These are phyloP conservation scores for Colletotrichum magnum DNA, from an alignment of 2,329 filamentous ascomycete species.

Conservation along the genomic window DNA sequence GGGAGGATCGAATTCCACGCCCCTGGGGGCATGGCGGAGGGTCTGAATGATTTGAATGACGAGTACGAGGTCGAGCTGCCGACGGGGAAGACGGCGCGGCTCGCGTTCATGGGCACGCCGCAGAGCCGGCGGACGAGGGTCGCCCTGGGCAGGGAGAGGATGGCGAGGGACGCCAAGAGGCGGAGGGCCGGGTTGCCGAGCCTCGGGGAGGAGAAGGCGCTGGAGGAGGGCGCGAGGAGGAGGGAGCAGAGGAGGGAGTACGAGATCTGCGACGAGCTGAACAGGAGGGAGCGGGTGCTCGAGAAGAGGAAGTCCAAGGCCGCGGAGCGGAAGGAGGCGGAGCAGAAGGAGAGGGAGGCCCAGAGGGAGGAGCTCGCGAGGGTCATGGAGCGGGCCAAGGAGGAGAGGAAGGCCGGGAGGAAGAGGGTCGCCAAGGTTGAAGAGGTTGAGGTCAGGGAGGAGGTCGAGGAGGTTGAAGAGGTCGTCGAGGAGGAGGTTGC, in stretches of 20 bases:
- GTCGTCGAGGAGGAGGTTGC: not conserved
- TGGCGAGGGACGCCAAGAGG: not conserved
- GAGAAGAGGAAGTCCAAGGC: not conserved
- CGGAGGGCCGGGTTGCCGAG: conserved; percentile 10
- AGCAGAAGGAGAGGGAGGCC: conserved; percentile 5
- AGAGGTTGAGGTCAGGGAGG: not conserved
- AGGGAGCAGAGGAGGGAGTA: not conserved
- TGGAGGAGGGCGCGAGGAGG: not conserved
- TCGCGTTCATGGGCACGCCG: conserved; percentile 26
- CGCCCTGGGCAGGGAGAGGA: not conserved
- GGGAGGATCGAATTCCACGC: conserved; percentile 6
- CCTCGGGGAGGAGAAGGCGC: conserved; percentile 14
- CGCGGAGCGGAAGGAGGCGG: not conserved
- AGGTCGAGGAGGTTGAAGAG: not conserved
- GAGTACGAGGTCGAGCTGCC: conserved; percentile 21
- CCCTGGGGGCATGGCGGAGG: not conserved
- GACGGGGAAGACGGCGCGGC: conserved; percentile 15
- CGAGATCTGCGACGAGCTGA: not conserved
- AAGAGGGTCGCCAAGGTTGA: conserved; percentile 9
- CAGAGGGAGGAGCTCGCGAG: not conserved
- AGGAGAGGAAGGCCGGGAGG: conserved; percentile 3
- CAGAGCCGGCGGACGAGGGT: conserved; percentile 26
- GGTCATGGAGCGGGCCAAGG: not conserved
- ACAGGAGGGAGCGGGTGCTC: not conserved
- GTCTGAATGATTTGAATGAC: conserved; percentile 2